Percentiles rank a stretch among this genome's conserved stretches.
Evolutionary conservation across 257 asterid genomes (phyloP).

Genomic region (Handroanthus guayacan): DNA sequence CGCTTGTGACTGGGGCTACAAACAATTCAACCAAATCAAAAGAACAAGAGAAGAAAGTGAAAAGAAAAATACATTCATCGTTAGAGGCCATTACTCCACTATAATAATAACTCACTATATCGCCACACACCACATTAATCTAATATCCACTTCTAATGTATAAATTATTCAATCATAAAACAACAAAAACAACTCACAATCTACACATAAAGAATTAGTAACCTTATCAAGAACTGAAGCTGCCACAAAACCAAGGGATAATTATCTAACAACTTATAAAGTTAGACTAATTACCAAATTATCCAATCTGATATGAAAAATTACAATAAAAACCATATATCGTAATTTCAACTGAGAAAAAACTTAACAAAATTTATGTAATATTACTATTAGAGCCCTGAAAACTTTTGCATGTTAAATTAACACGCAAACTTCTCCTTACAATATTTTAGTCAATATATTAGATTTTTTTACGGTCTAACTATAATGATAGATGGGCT

Average conservation of each 20-base stretch:
- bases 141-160: conserved; percentile 11
- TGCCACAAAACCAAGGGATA: background rate
- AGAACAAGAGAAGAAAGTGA: background rate
- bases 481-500: too few relatives aligned
- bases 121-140: background rate
- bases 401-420: too few relatives aligned
- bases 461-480: too few relatives aligned
- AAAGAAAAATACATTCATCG: background rate
- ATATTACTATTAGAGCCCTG: too few relatives aligned
- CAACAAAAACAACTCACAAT: background rate
- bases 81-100: background rate
- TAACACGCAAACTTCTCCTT: too few relatives aligned
- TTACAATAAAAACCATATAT: too few relatives aligned
- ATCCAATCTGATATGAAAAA: too few relatives aligned
- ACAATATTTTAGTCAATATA: too few relatives aligned
- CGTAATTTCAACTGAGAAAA: too few relatives aligned
- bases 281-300: too few relatives aligned
- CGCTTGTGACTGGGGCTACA: background rate
- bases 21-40: background rate
- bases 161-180: conserved; percentile 18
- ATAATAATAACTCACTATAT: background rate
- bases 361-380: too few relatives aligned
- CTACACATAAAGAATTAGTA: background rate
- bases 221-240: background rate
- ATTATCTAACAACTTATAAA: too few relatives aligned